Evolutionary conservation across 192 early-diverging fungal species (phyloP).

Genomic region (Umbelopsis sp.): DNA sequence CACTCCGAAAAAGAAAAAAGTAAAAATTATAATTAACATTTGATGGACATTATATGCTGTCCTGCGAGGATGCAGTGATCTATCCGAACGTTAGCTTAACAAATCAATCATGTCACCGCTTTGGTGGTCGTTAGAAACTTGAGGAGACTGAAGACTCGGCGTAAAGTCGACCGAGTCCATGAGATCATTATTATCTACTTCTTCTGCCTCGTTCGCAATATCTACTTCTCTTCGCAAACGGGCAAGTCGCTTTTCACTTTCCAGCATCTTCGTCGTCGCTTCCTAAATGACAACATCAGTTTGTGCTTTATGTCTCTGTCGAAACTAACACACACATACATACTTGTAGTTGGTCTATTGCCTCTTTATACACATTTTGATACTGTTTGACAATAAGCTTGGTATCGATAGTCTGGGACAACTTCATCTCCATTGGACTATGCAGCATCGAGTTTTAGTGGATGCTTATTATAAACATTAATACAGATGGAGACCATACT

Average conservation of each 20-base stretch:
- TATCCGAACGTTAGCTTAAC: background rate
- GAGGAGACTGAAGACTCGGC: background rate
- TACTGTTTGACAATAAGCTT: background rate
- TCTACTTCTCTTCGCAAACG: background rate
- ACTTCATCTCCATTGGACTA: background rate
- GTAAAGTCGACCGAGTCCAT: background rate
- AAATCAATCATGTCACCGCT: slow-evolving; percentile 11
- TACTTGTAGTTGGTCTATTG: background rate
- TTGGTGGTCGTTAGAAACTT: no score
- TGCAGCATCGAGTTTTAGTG: background rate
- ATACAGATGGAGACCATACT: background rate
- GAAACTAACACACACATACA: background rate
- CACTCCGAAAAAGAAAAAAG: slow-evolving; percentile 1
- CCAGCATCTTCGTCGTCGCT: background rate
- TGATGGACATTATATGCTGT: background rate
- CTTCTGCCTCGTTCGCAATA: background rate
- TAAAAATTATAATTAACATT: background rate
- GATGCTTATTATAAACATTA: background rate
- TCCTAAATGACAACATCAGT: background rate
- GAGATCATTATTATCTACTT: background rate
- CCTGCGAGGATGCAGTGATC: background rate
- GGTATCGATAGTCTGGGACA: background rate
- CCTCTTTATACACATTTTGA: background rate
- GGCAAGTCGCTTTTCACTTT: background rate
- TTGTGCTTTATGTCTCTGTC: background rate